phyloP scores from a whole-genome alignment of 108 stramenopile genomes.

The Cylindrotheca closterium region DNA sequence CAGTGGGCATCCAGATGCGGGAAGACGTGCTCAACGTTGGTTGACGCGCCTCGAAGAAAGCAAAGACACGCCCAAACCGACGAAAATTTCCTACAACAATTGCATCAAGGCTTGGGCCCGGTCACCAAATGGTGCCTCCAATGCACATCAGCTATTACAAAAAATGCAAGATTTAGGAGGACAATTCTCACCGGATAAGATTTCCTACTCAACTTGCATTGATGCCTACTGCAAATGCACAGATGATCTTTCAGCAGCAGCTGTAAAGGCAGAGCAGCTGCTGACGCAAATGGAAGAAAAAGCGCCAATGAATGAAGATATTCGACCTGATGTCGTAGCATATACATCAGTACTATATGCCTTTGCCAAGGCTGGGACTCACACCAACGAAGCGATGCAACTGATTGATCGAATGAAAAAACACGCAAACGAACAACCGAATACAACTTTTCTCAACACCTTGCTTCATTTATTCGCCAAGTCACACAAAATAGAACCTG shows the following conservation, averaged over 20 bases:
- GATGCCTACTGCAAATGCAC: conserved; percentile 38
- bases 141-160: conserved; percentile 50
- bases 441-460: conserved; percentile 34
- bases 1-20: conserved; percentile 45
- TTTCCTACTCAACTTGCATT: conserved; percentile 65
- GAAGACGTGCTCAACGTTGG: conserved; percentile 39
- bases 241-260: conserved; percentile 4
- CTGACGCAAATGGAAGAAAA: conserved; percentile 32
- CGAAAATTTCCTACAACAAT: conserved; percentile 37
- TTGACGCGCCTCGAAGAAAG: conserved; percentile 53
- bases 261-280: conserved; percentile 27
- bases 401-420: conserved; percentile 28
- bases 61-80: conserved; percentile 21
- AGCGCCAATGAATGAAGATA: conserved; percentile 20
- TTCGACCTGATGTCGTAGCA: conserved; percentile 36
- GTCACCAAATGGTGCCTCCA: conserved; percentile 35
- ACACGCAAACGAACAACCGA: conserved; percentile 27
- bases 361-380: conserved; percentile 16
- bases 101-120: conserved; percentile 65
- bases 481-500: conserved; percentile 14
- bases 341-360: conserved; percentile 40
- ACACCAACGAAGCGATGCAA: conserved; percentile 7
- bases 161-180: conserved; percentile 42
- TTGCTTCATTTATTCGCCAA: conserved; percentile 36
- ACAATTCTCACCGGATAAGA: conserved; percentile 47